Base-by-base conservation (phyloP, 345 rosid species). In the Acer campestre region DNA sequence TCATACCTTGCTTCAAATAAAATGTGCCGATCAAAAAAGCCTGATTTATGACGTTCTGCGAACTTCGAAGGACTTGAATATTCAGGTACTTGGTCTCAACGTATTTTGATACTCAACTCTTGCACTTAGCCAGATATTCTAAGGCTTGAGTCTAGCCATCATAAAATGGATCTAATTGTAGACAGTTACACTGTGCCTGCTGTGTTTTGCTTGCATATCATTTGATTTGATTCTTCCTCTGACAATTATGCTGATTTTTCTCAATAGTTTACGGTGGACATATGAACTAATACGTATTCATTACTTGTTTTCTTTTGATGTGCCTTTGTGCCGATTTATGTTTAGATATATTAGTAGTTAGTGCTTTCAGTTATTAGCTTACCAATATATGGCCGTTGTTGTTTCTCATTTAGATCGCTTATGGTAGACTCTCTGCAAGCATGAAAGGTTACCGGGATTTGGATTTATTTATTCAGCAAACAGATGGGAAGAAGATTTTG, bases 11-110 rank as follows among this genome's bases (percentile, higher is more conserved):
- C 89, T 92, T 78, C 91, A 91, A 64, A 84, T 92, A 56, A 85
- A 83, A 20, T 92, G 95, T 80, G 68, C 76, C 75, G 93, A 92
- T 82, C 97, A 90, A 61, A 92, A 92, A 68, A 92, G 97, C 2
- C 90, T 92, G 35, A 85, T 92, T 65, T 92, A 92, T 74, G 97
- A 91, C 84, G 82, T 87, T 22, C 68, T 92, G 86, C 85, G 92
- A 80, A 92, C 92, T 84, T 88, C 92, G 42, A 92, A 92, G 78
- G 97, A 92, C 81, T 90, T 86, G 40, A 76, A 87, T 71, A 87
- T 90, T 56, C 92, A 87, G 86, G 95, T 92, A 86, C 63, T 68
- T 61, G 44, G 35, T 62, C 49, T 6, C 64, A 10, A 73, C 51
- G 12, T 73, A 68, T 61, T 9, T 66, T 59, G 53, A 23, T 22